Conservation (phyloP, 148 eudicot genomes). For the Camellia granthamiana region DNA sequence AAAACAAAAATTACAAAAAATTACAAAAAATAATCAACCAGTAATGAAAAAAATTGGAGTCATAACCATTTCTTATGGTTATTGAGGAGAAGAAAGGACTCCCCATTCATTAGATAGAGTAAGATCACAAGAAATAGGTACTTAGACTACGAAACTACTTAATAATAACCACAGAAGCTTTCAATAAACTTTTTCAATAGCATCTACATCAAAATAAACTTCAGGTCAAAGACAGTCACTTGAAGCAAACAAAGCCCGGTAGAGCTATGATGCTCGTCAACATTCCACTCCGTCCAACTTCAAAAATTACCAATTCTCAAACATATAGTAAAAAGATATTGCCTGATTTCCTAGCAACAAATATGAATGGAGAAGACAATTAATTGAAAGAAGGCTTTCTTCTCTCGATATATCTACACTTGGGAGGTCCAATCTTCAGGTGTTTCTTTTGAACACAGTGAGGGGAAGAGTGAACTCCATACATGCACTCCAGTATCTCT, state of each 20-base stretch:
- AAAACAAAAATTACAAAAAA: too few relatives aligned
- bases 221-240: too few relatives aligned
- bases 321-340: neutral
- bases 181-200: too few relatives aligned
- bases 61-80: neutral
- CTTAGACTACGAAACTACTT: too few relatives aligned
- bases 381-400: neutral
- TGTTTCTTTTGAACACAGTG: neutral
- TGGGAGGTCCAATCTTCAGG: conserved; percentile 2
- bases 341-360: neutral
- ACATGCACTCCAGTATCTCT: neutral
- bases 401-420: neutral
- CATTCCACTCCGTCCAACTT: too few relatives aligned
- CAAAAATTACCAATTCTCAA: neutral
- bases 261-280: too few relatives aligned
- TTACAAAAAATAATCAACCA: neutral
- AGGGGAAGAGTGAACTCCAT: neutral
- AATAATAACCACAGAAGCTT: too few relatives aligned
- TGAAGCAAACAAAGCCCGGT: too few relatives aligned
- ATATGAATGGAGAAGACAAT: neutral
- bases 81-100: neutral
- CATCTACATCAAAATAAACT: too few relatives aligned
- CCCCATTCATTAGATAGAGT: too few relatives aligned
- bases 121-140: too few relatives aligned
- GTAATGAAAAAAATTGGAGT: neutral